Percentiles rank a stretch among this genome's conserved stretches.
These are phyloP conservation scores for Aspergillus pseudonomiae DNA, from an alignment of 2,329 filamentous ascomycete species.

Conservation along the genomic window DNA sequence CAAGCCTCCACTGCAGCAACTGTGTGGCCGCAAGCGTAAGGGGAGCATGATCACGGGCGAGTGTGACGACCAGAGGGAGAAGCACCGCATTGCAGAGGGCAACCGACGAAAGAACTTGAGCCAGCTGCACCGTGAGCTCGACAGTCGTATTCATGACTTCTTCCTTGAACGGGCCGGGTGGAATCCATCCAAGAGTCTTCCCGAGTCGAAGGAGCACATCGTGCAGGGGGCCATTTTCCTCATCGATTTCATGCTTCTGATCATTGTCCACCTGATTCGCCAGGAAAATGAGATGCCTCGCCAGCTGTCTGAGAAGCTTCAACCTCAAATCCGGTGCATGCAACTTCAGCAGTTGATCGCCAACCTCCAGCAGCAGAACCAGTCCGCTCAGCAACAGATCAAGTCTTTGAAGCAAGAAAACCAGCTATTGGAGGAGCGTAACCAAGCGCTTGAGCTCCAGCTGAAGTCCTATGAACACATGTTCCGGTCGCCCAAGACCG, in stretches of 20 bases:
- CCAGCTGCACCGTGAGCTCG: conserved; percentile 41
- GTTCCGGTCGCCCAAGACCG: conserved; percentile 40
- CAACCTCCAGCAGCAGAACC: conserved; percentile 42
- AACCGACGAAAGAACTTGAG: conserved; percentile 46
- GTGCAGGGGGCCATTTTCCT: conserved; percentile 42
- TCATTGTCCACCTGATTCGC: conserved; percentile 39
- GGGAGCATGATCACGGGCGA: conserved; percentile 35
- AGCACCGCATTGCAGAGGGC: conserved; percentile 45
- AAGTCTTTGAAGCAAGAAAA: conserved; percentile 40
- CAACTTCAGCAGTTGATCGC: conserved; percentile 40
- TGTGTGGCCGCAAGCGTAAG: conserved; percentile 45
- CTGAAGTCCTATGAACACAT: conserved; percentile 44
- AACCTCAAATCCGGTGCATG: conserved; percentile 43
- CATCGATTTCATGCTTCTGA: conserved; percentile 43
- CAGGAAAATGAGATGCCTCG: conserved; percentile 39
- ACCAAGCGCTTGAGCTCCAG: conserved; percentile 41
- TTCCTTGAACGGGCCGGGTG: conserved; percentile 44
- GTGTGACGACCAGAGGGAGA: conserved; percentile 42
- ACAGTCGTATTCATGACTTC: conserved; percentile 42
- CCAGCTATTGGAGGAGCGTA: conserved; percentile 37
- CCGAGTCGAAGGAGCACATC: conserved; percentile 47
- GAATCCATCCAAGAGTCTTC: conserved; percentile 43
- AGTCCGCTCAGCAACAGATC: conserved; percentile 37
- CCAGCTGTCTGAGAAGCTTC: conserved; percentile 42
- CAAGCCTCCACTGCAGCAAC: conserved; percentile 42